Evolutionary conservation across 768 basidiomycete genomes (phyloP).

Genomic region (Auricularia sp.): DNA sequence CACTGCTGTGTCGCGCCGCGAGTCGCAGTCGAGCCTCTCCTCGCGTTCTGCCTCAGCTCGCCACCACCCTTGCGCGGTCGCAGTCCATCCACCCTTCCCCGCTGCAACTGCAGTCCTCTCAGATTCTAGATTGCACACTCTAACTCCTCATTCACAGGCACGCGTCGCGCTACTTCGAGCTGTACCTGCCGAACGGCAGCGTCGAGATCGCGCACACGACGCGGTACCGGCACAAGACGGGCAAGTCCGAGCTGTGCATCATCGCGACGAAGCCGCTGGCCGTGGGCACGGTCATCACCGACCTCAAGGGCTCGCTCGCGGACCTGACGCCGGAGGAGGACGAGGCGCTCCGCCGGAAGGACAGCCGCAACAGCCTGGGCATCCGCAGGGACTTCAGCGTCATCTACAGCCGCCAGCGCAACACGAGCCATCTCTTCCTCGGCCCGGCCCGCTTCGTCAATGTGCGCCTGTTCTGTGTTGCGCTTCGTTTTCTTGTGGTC

Average conservation of each 20-base stretch:
- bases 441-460: constrained; percentile 90
- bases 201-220: constrained; percentile 87
- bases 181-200: constrained; percentile 71
- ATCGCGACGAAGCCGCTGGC: constrained; percentile 64
- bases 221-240: constrained; percentile 76
- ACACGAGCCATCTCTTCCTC: constrained; percentile 84
- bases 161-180: constrained; percentile 80
- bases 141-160: constrained; percentile 37
- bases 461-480: constrained; percentile 34
- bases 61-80: too few species aligned
- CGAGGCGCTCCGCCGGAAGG: constrained; percentile 74
- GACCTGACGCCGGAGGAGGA: constrained; percentile 80
- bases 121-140: neutral
- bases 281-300: constrained; percentile 66
- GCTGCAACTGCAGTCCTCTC: too few species aligned
- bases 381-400: constrained; percentile 85
- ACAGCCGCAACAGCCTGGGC: constrained; percentile 43
- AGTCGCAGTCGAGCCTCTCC: too few species aligned
- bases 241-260: constrained; percentile 83
- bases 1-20: too few species aligned
- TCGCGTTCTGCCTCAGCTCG: too few species aligned
- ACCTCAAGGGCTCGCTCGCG: constrained; percentile 85
- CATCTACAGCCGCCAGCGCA: constrained; percentile 84
- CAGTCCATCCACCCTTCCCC: constrained; percentile 10
- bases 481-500: neutral